Conservation (phyloP, 305 asterid genomes). For the Striga hermonthica region DNA sequence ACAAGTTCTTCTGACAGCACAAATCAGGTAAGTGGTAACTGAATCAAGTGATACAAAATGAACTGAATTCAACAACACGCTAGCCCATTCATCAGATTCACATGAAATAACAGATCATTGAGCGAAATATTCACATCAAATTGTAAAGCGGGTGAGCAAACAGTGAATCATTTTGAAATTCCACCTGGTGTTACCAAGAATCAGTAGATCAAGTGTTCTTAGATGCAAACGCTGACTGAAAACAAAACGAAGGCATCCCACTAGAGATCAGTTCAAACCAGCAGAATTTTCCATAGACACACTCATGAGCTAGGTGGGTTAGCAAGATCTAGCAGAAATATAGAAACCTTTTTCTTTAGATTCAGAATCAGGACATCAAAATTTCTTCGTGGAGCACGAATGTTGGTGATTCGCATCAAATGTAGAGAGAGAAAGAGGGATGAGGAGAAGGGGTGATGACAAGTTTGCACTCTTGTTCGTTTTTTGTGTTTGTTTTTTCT, state of each 20-base stretch:
- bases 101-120: not conserved
- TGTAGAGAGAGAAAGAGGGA: conserved; percentile 24
- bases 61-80: not conserved
- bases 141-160: not conserved
- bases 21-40: not conserved
- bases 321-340: conserved; percentile 30
- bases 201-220: too few species aligned
- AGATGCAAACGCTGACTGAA: not conserved
- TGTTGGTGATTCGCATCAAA: conserved; percentile 25
- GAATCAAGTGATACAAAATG: not conserved
- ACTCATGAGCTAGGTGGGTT: not conserved
- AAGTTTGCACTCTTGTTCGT: not conserved
- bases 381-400: conserved; percentile 24
- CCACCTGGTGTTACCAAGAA: too few species aligned
- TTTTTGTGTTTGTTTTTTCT: too few species aligned
- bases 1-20: not conserved
- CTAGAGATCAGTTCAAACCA: not conserved
- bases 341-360: conserved; percentile 31
- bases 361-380: conserved; percentile 26
- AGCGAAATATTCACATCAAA: not conserved
- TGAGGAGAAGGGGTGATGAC: not conserved
- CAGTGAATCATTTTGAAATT: too few species aligned
- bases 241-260: conserved; percentile 13
- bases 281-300: not conserved
- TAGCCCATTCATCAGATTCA: not conserved